phyloP scores from a whole-genome alignment of 2,329 filamentous ascomycete species.

The Cyclaneusma minus region DNA sequence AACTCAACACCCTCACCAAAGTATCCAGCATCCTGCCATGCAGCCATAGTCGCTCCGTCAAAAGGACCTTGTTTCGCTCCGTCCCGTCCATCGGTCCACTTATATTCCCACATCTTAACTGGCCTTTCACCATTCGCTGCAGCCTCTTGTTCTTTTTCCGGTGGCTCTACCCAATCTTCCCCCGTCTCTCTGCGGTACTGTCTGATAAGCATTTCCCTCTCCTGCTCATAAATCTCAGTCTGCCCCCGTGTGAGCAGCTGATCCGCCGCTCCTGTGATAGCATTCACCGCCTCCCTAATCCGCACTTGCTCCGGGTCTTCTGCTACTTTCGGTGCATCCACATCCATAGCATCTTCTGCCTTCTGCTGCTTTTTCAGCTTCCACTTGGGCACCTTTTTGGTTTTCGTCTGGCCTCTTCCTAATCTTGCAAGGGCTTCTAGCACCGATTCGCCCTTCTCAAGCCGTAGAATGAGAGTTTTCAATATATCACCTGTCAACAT shows the following conservation, averaged over 20 bases:
- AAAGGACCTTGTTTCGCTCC: conserved; percentile 76
- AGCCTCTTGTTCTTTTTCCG: conserved; percentile 19
- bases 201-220: conserved; percentile 68
- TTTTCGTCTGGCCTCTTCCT: conserved; percentile 48
- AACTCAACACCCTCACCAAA: conserved; percentile 85
- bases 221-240: conserved; percentile 80
- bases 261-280: conserved; percentile 81
- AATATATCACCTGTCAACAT: conserved; percentile 61
- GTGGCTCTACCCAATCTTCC: conserved; percentile 59
- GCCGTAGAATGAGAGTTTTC: conserved; percentile 50
- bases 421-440: conserved; percentile 77
- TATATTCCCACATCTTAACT: conserved; percentile 65
- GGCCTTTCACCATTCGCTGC: conserved; percentile 7
- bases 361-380: conserved; percentile 55
- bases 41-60: conserved; percentile 70
- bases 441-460: conserved; percentile 72
- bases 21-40: conserved; percentile 85
- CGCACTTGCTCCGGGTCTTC: conserved; percentile 54
- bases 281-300: conserved; percentile 60
- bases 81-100: conserved; percentile 81
- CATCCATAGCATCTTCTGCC: conserved; percentile 49
- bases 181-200: conserved; percentile 77
- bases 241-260: conserved; percentile 70
- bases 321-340: conserved; percentile 37
- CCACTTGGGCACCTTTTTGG: conserved; percentile 46